Evolutionary conservation across 1,139 yeast genomes (phyloP).

Genomic region (Kodamaea arcana): DNA sequence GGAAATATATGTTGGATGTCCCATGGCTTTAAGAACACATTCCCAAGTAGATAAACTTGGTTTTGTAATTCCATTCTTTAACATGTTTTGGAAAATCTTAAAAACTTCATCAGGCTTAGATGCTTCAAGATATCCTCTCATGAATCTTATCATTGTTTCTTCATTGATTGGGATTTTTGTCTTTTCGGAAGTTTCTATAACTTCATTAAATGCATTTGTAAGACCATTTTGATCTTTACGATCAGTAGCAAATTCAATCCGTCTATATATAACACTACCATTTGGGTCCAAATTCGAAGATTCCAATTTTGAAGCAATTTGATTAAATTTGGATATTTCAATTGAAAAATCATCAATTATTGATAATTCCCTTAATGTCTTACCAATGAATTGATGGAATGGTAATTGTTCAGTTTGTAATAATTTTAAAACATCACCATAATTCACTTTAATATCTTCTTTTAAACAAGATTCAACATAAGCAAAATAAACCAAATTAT

Average conservation of each 20-base stretch:
- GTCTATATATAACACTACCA: constrained; percentile 20
- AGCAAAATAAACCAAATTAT: constrained; percentile 31
- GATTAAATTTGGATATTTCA: constrained; percentile 15
- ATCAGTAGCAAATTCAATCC: constrained; percentile 21
- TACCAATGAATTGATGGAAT: constrained; percentile 17
- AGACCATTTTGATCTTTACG: constrained; percentile 19
- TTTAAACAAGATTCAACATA: constrained; percentile 29
- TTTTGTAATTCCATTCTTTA: constrained; percentile 21
- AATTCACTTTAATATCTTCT: constrained; percentile 20
- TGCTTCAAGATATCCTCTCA: constrained; percentile 32
- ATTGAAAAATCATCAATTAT: constrained; percentile 10
- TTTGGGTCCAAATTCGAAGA: constrained; percentile 33
- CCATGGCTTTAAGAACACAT: constrained; percentile 33
- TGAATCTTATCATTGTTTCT: constrained; percentile 28
- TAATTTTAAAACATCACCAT: constrained; percentile 26
- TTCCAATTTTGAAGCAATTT: constrained; percentile 11
- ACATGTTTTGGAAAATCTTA: constrained; percentile 30
- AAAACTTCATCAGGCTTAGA: constrained; percentile 30
- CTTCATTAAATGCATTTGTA: constrained; percentile 21
- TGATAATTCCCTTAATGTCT: constrained; percentile 13
- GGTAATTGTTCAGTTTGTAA: constrained; percentile 28
- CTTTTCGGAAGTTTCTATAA: constrained; percentile 22
- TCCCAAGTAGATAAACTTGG: constrained; percentile 36
- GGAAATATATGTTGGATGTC: constrained; percentile 26
- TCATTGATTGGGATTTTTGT: constrained; percentile 26